Base-by-base conservation (phyloP, 768 basidiomycete species). In the Pleurotus ostreatus region DNA sequence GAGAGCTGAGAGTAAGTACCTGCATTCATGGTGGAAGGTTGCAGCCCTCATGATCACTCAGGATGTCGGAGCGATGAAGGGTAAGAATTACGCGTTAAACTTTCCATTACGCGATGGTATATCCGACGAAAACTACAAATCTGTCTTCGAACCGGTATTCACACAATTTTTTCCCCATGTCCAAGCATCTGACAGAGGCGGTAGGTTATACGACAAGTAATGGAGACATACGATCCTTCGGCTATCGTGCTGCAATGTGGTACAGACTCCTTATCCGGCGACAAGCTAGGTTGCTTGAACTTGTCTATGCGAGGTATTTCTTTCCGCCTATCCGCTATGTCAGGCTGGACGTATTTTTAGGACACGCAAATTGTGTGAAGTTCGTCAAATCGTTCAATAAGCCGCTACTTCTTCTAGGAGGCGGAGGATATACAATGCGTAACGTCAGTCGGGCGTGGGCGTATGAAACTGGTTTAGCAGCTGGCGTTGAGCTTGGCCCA, bases 381-480 rank as follows among this genome's bases (percentile, higher is more conserved):
- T 98, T 89, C 66, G 77, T 98, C 52, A 84, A 92, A 52, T 79
- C 81, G 58, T 85, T 90, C 66, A 85, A 89, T 60, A 74, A 97
- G 34, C 96, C 96, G 0, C 78, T 95, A 46, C 91, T 98, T 61
- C 78, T 98, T 38, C 80, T 99, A 2, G 96, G 96, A 25, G 96
- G 96, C 2, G 96, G 96, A 13, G 96, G 96, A 2, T 99, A 98
- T 70, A 98, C 96, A 0, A 89, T 96, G 43, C 93, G 95, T 70
- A 99, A 99, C 65, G 94, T 98, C 16, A 92, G 93, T 5, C 80
- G 93, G 45, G 85, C 88, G 37, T 99, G 96, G 96, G 87, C 94
- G 26, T 96, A 92, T 74, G 96, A 99, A 70, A 99, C 97, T 2
- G 97, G 97, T 20, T 72, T 99, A 43, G 97, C 97, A n/a, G 94